Evolutionary conservation across 116 monocot species (phyloP).

Genomic region (Papilionanthe hybrid): DNA sequence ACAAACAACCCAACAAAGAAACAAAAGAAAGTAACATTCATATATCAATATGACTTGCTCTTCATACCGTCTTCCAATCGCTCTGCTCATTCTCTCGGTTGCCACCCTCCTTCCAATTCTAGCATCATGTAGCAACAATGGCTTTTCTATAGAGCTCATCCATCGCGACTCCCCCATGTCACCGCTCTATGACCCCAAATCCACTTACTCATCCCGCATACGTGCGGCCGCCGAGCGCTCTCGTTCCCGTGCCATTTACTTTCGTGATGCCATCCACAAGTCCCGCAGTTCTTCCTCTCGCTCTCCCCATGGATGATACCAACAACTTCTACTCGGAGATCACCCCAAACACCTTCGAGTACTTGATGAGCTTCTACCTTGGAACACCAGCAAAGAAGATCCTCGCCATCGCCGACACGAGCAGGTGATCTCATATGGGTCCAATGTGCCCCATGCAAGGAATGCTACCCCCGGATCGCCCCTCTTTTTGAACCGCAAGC

Average conservation of each 20-base stretch:
- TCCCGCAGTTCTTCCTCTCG: background rate
- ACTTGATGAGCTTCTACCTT: background rate
- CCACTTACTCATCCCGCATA: background rate
- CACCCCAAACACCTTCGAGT: too few relatives aligned
- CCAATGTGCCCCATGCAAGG: slow-evolving; percentile 4
- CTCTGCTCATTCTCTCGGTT: background rate
- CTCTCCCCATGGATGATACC: too few relatives aligned
- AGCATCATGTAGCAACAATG: background rate
- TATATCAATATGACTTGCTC: background rate
- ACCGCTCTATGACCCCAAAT: background rate
- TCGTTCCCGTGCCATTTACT: background rate
- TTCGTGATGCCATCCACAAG: background rate
- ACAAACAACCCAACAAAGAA: too few relatives aligned
- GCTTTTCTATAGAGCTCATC: slow-evolving; percentile 4
- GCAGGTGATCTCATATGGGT: slow-evolving; percentile 59
- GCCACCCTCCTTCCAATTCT: background rate
- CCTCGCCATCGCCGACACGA: slow-evolving; percentile 28
- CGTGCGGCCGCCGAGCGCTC: background rate
- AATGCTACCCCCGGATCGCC: background rate
- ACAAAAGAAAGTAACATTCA: too few relatives aligned
- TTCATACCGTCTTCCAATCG: background rate
- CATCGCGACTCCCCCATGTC: slow-evolving; percentile 7
- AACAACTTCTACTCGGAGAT: slow-evolving; percentile 2
- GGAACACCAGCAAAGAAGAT: background rate
- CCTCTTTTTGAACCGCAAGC: background rate